These are phyloP conservation scores for Boletellus emodensis DNA, from an alignment of 768 basidiomycete species.

Conservation along the genomic window DNA sequence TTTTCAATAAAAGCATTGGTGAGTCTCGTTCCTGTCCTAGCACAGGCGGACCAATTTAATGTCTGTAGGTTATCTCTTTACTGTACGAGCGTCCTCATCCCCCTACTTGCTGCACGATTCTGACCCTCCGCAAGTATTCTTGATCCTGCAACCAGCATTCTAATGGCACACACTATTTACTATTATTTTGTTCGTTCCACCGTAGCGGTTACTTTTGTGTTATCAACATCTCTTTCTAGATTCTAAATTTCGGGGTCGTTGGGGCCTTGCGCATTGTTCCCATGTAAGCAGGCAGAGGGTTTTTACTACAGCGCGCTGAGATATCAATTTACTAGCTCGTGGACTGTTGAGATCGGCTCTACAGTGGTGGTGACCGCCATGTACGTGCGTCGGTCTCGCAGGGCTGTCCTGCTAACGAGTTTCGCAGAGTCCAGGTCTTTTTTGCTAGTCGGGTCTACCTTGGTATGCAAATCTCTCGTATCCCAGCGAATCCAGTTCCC, in stretches of 20 bases:
- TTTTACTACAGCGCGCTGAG: neutral
- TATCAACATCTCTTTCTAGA: neutral
- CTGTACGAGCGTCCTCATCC: slow-evolving; percentile 6
- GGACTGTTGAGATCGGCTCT: slow-evolving; percentile 15
- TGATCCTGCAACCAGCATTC: slow-evolving; percentile 15
- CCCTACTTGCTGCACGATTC: neutral
- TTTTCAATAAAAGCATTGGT: slow-evolving; percentile 14
- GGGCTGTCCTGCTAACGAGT: neutral
- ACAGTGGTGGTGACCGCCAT: slow-evolving; percentile 14
- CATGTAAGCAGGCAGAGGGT: slow-evolving; percentile 2
- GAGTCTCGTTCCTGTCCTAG: neutral
- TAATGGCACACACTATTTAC: slow-evolving; percentile 18
- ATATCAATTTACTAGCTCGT: slow-evolving; percentile 5
- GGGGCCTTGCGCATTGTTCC: slow-evolving; percentile 6
- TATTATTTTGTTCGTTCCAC: slow-evolving; percentile 15
- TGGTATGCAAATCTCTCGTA: slow-evolving; percentile 1
- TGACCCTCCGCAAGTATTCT: slow-evolving; percentile 11
- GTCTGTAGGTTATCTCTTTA: slow-evolving; percentile 10
- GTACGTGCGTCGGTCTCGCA: slow-evolving; percentile 2
- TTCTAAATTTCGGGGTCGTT: slow-evolving; percentile 11
- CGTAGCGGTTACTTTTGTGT: neutral
- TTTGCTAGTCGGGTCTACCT: slow-evolving; percentile 10
- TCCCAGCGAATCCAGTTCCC: neutral
- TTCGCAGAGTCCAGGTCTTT: slow-evolving; percentile 10
- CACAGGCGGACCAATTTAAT: neutral